Evolutionary conservation across 495 filamentous ascomycete genomes (phyloP), one percentile per base, ranked within the genome.

Genomic region (Lophium mytilinum): DNA sequence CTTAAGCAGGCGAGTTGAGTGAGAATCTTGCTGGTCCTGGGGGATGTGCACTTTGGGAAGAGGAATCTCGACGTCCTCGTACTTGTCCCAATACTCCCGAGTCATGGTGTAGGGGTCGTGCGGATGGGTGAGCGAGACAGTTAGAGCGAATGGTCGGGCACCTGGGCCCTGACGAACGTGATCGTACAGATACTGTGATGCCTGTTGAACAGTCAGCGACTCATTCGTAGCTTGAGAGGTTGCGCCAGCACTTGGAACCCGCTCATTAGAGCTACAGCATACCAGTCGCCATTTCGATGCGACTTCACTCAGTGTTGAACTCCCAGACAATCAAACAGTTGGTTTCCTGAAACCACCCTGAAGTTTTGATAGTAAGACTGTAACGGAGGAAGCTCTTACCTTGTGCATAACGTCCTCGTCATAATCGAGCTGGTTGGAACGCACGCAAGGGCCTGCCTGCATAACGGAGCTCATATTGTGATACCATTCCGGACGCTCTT

Each of bases 81-180:
- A 95, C 56, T 83, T 69, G 61, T 95, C 87, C 89, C 89, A 94
- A 72, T 85, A 92, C 69, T 93, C 85, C 56, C 86, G 75, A 57
- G 88, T 84, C 69, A 95, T 95, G 55, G 87, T 88, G 67, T 95
- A 95, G 0, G 89, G 89, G 64, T 95, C 89, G 65, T 95, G 89
- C 14, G 89, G 89, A 69, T 95, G 89, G 9, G 89, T 95, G 58
- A 95, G 81, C 15, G 89, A 94, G 7, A 95, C 84, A 24, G 89
- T 95, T 76, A 95, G 71, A 65, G 84, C 89, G 71, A 94, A 95
- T 9, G 89, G 89, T 30, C 88, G 56, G 3, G 46, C 75, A 48
- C 72, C 76, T 4, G 80, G 80, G 14, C 76, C 80, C 60, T 87
- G 78, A 4, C 89, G 84, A 18, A 89, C 87, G 58, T 89, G 80